Base-by-base conservation (phyloP, 2,329 filamentous ascomycete genomes). In the Ophiostoma piceae region DNA sequence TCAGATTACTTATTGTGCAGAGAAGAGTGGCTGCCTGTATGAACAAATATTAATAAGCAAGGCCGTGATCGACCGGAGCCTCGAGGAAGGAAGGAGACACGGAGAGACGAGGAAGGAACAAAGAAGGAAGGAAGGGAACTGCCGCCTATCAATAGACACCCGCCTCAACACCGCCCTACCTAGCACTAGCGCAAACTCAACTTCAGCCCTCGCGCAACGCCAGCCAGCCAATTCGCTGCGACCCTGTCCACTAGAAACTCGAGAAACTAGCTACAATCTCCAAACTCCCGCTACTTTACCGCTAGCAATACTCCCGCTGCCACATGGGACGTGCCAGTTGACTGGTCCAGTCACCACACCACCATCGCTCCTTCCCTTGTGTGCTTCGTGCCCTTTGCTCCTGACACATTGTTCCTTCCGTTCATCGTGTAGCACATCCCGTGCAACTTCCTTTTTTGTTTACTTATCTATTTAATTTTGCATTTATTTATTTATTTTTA, bases 341-440 rank as follows among this genome's bases (percentile, higher is more conserved):
- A 37, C 32, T n/a, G 16, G 16, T 5, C 26, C 35, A 43, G 37
- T 29, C 64, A 35, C 64, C 14, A 8, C 57, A 32, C 11, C 47
- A 51, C 9, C 57, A 29, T 32, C 26, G 57, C 57, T 32, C 57
- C 57, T 62, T 29, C 57, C 51, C 16, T 1, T n/a, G 32, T 29
- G 37, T 43, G 37, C 43, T 39, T 41, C 65, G 39, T 35, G 39
- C 62, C 22, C 47, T n/a, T n/a, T 66, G 22, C 67, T 69, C 60
- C 62, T 66, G 68, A 26, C 62, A 62, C 62, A n/a, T 64, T 19
- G 68, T 62, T 51, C 66, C 67, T 67, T 51, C 71, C 65, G 35
- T 67, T 69, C 57, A 67, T 54, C 68, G 51, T 69, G 67, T 68
- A 68, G 43, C 68, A 69, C 68, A 69, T 69, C 51, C 43, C 43